phyloP scores from a whole-genome alignment of 257 asterid genomes.

The Capsicum rhomboideum region DNA sequence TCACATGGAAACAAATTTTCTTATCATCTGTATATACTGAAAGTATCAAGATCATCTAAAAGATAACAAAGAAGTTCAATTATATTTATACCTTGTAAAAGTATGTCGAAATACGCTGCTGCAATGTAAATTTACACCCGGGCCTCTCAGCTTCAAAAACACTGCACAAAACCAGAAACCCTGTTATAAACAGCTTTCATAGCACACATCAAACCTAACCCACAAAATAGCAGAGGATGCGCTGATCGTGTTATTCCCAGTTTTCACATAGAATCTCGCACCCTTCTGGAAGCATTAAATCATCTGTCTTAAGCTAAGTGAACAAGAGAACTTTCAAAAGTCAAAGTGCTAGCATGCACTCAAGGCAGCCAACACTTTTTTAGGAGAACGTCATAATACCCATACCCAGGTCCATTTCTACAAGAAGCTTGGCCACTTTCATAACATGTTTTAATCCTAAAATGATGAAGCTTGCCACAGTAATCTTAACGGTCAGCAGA shows the following conservation, averaged over 20 bases:
- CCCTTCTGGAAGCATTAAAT: neutral
- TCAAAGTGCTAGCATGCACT: neutral
- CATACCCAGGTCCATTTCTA: neutral
- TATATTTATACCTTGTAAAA: conserved; percentile 68
- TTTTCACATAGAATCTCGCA: neutral
- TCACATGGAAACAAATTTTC: neutral
- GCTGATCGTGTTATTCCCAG: neutral
- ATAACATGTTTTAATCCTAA: neutral
- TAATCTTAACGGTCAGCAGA: neutral
- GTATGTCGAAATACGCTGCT: conserved; percentile 80
- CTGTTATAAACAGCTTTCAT: neutral
- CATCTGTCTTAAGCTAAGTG: neutral
- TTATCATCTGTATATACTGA: neutral
- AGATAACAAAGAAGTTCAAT: neutral
- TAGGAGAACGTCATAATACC: neutral
- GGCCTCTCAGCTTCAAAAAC: conserved; percentile 94
- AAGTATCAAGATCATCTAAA: neutral
- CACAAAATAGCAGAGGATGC: neutral
- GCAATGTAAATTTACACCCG: conserved; percentile 66
- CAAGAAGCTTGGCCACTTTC: neutral
- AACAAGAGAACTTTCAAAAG: neutral
- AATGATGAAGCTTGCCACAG: neutral
- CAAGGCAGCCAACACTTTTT: neutral
- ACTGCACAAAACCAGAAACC: conserved; percentile 24
- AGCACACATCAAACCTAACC: neutral